Conservation (phyloP, 176 grass and related monocot genomes). For the Avena insularis region DNA sequence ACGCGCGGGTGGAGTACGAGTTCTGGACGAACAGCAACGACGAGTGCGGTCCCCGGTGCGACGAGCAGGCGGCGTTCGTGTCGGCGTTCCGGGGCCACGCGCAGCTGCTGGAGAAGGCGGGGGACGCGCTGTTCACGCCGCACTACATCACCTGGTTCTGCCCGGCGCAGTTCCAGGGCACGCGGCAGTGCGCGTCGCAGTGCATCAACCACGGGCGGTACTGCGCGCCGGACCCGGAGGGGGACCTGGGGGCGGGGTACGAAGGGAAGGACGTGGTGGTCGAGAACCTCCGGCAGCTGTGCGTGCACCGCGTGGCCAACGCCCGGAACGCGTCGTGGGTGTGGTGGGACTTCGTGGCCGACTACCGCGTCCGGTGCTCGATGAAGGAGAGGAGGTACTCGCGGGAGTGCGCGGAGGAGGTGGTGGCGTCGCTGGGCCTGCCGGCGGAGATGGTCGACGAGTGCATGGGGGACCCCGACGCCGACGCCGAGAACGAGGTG, state of each 20-base stretch:
- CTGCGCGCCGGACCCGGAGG: slow-evolving; percentile 92
- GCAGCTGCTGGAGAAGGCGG: slow-evolving; percentile 73
- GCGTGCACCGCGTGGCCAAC: slow-evolving; percentile 88
- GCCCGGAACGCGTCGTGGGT: slow-evolving; percentile 53
- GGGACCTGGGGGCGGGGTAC: slow-evolving; percentile 71
- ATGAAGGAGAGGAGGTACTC: slow-evolving; percentile 74
- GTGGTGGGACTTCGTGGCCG: slow-evolving; percentile 92
- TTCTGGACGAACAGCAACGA: slow-evolving; percentile 99
- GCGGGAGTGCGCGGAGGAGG: slow-evolving; percentile 56
- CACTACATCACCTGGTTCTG: slow-evolving; percentile 98
- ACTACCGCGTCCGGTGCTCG: slow-evolving; percentile 85
- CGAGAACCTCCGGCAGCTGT: slow-evolving; percentile 92
- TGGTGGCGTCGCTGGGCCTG: slow-evolving; percentile 69
- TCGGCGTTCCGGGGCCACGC: slow-evolving; percentile 76
- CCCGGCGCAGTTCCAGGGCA: slow-evolving; percentile 54
- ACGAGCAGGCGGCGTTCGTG: slow-evolving; percentile 87
- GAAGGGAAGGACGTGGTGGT: slow-evolving; percentile 70
- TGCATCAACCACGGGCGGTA: slow-evolving; percentile 85
- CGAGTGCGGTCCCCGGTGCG: slow-evolving; percentile 75
- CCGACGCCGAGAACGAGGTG: slow-evolving; percentile 80
- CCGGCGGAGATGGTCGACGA: slow-evolving; percentile 57
- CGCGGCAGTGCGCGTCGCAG: slow-evolving; percentile 73
- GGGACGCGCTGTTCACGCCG: slow-evolving; percentile 75
- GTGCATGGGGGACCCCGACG: slow-evolving; percentile 86
- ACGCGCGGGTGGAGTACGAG: slow-evolving; percentile 94